Base-by-base conservation (phyloP, 2,329 filamentous ascomycete genomes). In the Stromatinia cepivora region DNA sequence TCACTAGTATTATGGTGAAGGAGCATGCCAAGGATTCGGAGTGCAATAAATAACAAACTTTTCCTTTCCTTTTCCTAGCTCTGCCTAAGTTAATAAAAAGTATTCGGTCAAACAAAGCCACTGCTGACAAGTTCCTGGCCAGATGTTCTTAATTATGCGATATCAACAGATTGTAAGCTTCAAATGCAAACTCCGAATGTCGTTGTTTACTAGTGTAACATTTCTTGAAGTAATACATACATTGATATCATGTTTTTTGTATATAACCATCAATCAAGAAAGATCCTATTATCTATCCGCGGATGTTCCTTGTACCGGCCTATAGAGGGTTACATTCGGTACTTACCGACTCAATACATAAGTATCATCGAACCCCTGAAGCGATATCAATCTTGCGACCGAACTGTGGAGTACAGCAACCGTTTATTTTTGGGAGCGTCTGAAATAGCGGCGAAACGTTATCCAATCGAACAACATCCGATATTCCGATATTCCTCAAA, bases 1-100 rank as follows among this genome's bases (percentile, higher is more conserved):
- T 17, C 11, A 62, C 28, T 36, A 50, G 42, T 25, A 61, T 61
- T 61, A 61, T 61, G 39, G 25, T 39, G 28, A 48, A 48, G 58
- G 22, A 34, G 34, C 1, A 25, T 39, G 45, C 28, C 59, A 63
- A 50, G 31, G 3, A 36, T 52, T 50, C 28, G 45, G 59, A 28
- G 31, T 6, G 25, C 4, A 20, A 28, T 28, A 62, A 7, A 25
- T 22, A 22, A 34, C 20, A 3, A 48, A 36, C 22, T 36, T 62
- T 50, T 36, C 31, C 45, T 31, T 36, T 56, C 36, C 53, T 36
- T 50, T 50, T 50, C 59, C 31, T 50, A 15, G 22, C 17, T 50
- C 15, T 4, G 6, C 59, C 45, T 22, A 50, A 48, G 31, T 22
- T 11, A 63, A 50, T 9, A 63, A 36, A 25, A 25, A 5, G 31